These are phyloP conservation scores for Lachancea waltii DNA, from an alignment of 805 yeast genomes.

Conservation along the genomic window DNA sequence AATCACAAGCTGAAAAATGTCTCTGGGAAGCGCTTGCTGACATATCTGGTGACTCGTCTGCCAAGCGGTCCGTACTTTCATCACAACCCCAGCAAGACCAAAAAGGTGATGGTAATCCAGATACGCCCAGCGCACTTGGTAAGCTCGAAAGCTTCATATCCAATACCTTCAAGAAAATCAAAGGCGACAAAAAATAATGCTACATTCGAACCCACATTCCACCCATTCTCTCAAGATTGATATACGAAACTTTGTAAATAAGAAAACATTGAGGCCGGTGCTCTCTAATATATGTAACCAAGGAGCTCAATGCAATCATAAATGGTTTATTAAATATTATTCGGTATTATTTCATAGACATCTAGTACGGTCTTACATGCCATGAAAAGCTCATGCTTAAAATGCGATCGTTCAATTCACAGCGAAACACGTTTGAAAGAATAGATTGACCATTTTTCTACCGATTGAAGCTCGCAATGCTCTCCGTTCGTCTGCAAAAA, in stretches of 20 bases:
- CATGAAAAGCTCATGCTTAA: too few species aligned
- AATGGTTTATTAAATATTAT: too few species aligned
- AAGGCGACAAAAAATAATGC: slow-evolving; percentile 23
- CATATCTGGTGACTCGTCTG: slow-evolving; percentile 71
- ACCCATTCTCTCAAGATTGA: too few species aligned
- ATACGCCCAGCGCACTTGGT: slow-evolving; percentile 35
- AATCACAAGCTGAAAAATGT: slow-evolving; percentile 78
- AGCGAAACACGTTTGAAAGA: background rate
- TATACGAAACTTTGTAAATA: too few species aligned
- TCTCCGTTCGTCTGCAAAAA: slow-evolving; percentile 3
- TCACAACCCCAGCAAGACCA: slow-evolving; percentile 1
- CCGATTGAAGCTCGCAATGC: background rate
- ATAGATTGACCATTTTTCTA: background rate
- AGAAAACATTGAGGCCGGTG: too few species aligned
- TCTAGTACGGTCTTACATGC: too few species aligned
- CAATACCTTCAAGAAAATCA: slow-evolving; percentile 48
- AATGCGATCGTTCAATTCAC: too few species aligned
- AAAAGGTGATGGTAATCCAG: slow-evolving; percentile 16
- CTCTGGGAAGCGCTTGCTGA: slow-evolving; percentile 92
- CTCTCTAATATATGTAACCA: too few species aligned
- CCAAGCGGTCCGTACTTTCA: slow-evolving; percentile 47
- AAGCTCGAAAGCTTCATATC: slow-evolving; percentile 54
- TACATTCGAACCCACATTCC: too few species aligned
- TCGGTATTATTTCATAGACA: too few species aligned
- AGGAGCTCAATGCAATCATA: too few species aligned